Base-by-base conservation (phyloP, 345 rosid genomes). In the Xanthoceras sorbifolium region DNA sequence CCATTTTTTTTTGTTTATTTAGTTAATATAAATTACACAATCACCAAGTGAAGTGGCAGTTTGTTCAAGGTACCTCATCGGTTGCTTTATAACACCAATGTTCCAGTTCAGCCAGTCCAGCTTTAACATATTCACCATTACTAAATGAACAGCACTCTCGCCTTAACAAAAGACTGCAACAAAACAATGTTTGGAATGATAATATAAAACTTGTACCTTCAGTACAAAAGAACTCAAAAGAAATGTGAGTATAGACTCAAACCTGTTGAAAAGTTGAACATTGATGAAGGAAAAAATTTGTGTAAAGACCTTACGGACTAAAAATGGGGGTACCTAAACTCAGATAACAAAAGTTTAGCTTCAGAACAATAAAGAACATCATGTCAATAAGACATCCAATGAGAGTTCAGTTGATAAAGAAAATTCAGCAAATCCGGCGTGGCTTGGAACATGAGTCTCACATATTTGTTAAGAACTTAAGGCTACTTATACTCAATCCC, bases 241-340 rank as follows among this genome's bases (percentile, higher is more conserved):
- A 12, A 63, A 71, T 10, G 31, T 44, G 32, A 67, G 29, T 31
- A 28, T n/a, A 61, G 61, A 28, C 15, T 5, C 40, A 54, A 31
- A 94, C 98, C 97, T 94, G 90, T 94, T 94, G 82, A 94, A 94
- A 50, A 94, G 88, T 73, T 94, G 98, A 84, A 94, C 98, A 76
- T 92, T 94, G 87, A 94, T 90, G 89, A 94, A 94, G 66, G 98
- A 94, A 88, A 92, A 92, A 79, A 94, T 94, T 77, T 94, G 98
- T 7, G 95, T 91, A 80, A 94, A 94, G 82, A 92, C 97, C 79
- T 94, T 94, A 4, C 98, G 91, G 66, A 92, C 98, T 81, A 94
- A 87, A 83, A 92, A 92, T 65, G 98, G 92, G 9, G 97, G 98
- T 76, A 92, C 98, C 98, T 94, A 76, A 75, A 86, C 67, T 25